Evolutionary conservation across 2,329 filamentous ascomycete genomes (phyloP).

Genomic region (Cladosporium sp.): DNA sequence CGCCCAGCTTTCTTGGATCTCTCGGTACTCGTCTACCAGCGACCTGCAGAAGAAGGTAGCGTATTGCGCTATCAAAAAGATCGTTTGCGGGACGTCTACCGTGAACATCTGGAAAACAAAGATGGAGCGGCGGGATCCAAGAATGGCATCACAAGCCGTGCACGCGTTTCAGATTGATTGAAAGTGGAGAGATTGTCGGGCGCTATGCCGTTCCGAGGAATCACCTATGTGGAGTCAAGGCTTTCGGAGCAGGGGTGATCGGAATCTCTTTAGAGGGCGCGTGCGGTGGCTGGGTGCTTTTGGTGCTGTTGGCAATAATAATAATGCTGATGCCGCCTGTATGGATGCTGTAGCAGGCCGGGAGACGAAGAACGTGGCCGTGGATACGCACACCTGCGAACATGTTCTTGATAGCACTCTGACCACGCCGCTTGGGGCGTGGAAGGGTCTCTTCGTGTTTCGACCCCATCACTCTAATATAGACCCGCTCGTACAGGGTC

Average conservation of each 20-base stretch:
- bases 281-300: neutral
- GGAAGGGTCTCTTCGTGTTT: neutral
- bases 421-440: neutral
- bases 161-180: neutral
- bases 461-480: neutral
- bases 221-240: neutral
- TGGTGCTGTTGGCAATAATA: neutral
- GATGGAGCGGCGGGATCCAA: neutral
- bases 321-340: neutral
- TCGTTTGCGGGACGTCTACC: neutral
- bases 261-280: constrained; percentile 1
- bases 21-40: neutral
- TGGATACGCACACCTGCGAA: neutral
- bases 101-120: neutral
- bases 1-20: neutral
- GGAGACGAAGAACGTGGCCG: neutral
- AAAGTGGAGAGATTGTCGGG: constrained; percentile 1
- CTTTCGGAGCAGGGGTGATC: constrained; percentile 3
- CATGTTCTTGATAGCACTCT: neutral
- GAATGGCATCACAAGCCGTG: neutral
- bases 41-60: neutral
- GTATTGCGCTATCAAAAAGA: neutral
- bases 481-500: neutral
- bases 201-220: neutral
- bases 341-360: neutral